A percentile compares a stretch with the other conserved stretches of the same genome.
Evolutionary conservation across 2,329 filamentous ascomycete species (phyloP).

Genomic region (Lecanicillium sp.): DNA sequence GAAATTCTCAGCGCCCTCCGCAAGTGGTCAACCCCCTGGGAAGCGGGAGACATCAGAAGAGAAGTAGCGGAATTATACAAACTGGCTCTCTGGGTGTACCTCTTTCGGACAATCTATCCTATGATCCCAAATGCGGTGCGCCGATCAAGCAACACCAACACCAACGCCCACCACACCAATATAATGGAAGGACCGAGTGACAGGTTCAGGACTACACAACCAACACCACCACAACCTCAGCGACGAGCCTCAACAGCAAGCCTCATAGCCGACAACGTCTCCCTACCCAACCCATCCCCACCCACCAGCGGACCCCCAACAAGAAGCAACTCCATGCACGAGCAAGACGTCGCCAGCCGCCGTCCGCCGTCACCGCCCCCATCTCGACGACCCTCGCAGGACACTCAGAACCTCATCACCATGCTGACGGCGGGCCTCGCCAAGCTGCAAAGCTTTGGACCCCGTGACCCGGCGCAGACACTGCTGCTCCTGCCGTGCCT

Average conservation of each 20-base stretch:
- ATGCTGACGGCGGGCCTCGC: slow-evolving; percentile 50
- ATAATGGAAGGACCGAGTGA: too few relatives aligned
- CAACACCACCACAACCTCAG: too few relatives aligned
- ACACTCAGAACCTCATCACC: slow-evolving; percentile 43
- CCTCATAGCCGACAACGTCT: too few relatives aligned
- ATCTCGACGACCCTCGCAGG: slow-evolving; percentile 36
- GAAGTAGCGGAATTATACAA: slow-evolving; percentile 52
- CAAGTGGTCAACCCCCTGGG: slow-evolving; percentile 63
- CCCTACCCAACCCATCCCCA: slow-evolving; percentile 24
- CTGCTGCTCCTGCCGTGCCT: slow-evolving; percentile 54
- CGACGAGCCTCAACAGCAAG: background rate
- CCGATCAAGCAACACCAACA: slow-evolving; percentile 15
- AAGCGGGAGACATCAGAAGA: slow-evolving; percentile 47
- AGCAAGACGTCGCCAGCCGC: slow-evolving; percentile 19
- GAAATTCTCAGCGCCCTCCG: slow-evolving; percentile 69
- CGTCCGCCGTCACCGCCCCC: slow-evolving; percentile 34
- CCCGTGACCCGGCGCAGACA: slow-evolving; percentile 51
- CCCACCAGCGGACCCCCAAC: too few relatives aligned
- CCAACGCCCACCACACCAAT: too few relatives aligned
- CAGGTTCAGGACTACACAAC: too few relatives aligned
- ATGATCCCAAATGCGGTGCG: slow-evolving; percentile 28
- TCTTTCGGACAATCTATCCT: slow-evolving; percentile 54
- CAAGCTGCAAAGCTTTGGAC: slow-evolving; percentile 47
- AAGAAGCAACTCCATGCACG: slow-evolving; percentile 32
- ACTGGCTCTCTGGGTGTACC: slow-evolving; percentile 59